phyloP scores from a whole-genome alignment of 495 filamentous ascomycete species.

The Neurospora sp. region DNA sequence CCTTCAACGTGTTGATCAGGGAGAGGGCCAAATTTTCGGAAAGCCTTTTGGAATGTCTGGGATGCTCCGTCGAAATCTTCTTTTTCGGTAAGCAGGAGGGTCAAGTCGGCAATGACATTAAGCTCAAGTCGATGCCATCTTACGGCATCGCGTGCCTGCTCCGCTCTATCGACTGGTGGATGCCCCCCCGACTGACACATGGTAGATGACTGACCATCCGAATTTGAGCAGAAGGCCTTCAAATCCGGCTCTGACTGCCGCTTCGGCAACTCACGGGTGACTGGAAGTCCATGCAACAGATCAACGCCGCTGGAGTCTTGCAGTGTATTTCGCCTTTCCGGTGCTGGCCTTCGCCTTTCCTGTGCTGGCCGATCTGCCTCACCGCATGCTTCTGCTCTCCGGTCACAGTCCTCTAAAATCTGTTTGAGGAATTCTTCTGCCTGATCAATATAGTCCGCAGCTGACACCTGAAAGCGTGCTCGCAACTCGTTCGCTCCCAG shows the following conservation, averaged over 20 bases:
- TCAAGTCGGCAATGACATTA: not conserved
- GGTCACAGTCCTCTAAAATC: not conserved
- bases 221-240: not conserved
- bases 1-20: not conserved
- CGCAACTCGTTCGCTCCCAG: no score
- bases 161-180: not conserved
- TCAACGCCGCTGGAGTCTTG: not conserved
- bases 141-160: not conserved
- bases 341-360: not conserved
- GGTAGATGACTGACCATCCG: not conserved
- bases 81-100: not conserved
- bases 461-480: no score
- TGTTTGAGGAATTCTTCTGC: not conserved
- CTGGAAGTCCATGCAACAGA: not conserved
- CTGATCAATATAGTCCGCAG: no score
- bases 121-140: not conserved
- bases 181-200: not conserved
- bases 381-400: not conserved
- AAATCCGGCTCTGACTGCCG: not conserved
- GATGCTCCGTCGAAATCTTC: not conserved
- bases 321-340: not conserved
- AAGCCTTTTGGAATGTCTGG: not conserved
- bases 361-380: not conserved
- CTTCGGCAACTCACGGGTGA: fast-evolving
- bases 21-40: not conserved